A percentile compares a stretch with the other conserved stretches of the same genome.
Conservation (phyloP, 257 asterid genomes). For the Eucommia ulmoides region DNA sequence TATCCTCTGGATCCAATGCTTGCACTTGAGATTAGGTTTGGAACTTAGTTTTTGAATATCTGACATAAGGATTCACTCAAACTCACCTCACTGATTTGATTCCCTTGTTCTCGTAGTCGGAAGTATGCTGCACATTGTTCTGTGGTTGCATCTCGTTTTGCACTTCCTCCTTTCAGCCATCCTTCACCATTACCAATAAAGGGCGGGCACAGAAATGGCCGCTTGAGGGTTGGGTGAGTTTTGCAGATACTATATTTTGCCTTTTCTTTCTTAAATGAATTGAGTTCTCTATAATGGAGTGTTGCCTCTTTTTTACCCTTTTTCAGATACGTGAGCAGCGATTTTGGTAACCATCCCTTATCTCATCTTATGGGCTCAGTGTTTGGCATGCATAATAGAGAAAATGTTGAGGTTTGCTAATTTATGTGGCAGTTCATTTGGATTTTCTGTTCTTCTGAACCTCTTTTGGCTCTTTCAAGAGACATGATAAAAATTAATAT, state of each 20-base stretch:
- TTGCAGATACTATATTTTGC: too few relatives aligned
- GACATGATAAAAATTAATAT: too few relatives aligned
- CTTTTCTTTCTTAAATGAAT: too few relatives aligned
- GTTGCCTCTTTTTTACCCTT: constrained; percentile 1
- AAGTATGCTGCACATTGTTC: constrained; percentile 94
- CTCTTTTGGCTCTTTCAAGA: too few relatives aligned
- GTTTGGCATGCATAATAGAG: constrained; percentile 86
- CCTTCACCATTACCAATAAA: constrained; percentile 62
- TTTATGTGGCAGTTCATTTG: too few relatives aligned
- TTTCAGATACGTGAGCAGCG: constrained; percentile 94
- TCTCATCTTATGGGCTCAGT: constrained; percentile 99
- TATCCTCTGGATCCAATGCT: constrained; percentile 96
- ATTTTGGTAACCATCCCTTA: constrained; percentile 95
- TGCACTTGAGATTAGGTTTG: constrained; percentile 85
- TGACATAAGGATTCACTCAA: not conserved
- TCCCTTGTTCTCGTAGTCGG: constrained; percentile 37
- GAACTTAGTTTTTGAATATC: constrained; percentile 5
- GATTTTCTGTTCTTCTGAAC: too few relatives aligned
- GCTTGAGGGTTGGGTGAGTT: constrained; percentile 81
- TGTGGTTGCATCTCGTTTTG: constrained; percentile 81
- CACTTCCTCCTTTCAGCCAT: constrained; percentile 82
- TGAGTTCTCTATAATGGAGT: not conserved
- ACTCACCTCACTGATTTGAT: constrained; percentile 1
- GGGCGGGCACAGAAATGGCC: constrained; percentile 54
- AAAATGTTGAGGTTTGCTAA: constrained; percentile 70